phyloP scores from a whole-genome alignment of 2,329 filamentous ascomycete genomes.

The Pseudopithomyces chartarum region DNA sequence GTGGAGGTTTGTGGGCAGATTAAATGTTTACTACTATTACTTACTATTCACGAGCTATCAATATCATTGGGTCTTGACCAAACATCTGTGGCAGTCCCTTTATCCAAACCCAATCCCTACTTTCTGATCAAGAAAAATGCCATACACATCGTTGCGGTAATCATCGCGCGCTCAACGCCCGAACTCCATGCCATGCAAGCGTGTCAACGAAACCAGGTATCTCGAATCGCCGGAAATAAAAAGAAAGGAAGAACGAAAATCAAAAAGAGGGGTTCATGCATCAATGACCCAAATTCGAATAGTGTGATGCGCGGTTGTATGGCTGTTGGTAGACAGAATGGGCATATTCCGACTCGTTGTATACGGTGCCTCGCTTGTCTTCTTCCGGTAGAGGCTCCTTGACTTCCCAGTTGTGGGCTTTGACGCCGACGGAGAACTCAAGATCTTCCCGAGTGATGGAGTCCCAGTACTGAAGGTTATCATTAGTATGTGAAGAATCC shows the following conservation, averaged over 20 bases:
- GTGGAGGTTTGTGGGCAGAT: not conserved
- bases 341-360: slow-evolving; percentile 67
- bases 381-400: slow-evolving; percentile 81
- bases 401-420: slow-evolving; percentile 97
- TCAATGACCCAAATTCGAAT: slow-evolving; percentile 41
- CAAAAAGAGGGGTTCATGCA: not conserved
- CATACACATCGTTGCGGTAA: slow-evolving; percentile 6
- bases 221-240: not conserved
- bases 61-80: slow-evolving; percentile 9
- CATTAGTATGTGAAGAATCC: slow-evolving; percentile 24
- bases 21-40: slow-evolving; percentile 10
- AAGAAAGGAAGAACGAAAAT: slow-evolving; percentile 10
- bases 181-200: slow-evolving; percentile 26
- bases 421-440: slow-evolving; percentile 94
- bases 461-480: slow-evolving; percentile 81
- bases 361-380: slow-evolving; percentile 78
- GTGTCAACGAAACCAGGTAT: slow-evolving; percentile 11
- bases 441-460: slow-evolving; percentile 98
- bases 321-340: slow-evolving; percentile 51
- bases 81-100: slow-evolving; percentile 3
- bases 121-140: slow-evolving; percentile 9
- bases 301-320: slow-evolving; percentile 40
- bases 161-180: slow-evolving; percentile 8
- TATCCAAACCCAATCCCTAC: not conserved
- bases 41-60: slow-evolving; percentile 22